Conservation (phyloP, 1,139 yeast genomes). For the Wickerhamomyces sp. region DNA sequence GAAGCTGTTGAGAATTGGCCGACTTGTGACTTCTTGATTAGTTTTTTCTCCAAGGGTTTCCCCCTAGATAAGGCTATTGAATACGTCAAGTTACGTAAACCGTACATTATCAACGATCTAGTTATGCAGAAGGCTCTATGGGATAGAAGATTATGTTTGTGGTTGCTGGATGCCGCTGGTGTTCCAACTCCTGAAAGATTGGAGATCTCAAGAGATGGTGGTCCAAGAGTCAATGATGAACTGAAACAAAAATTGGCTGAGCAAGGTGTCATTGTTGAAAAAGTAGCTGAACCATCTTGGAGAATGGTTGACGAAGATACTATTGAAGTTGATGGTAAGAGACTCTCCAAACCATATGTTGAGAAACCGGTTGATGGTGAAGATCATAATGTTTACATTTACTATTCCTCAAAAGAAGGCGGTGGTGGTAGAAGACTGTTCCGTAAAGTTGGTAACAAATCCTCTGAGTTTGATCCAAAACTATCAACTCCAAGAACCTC, state of each 20-base stretch:
- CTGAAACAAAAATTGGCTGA: slow-evolving; percentile 48
- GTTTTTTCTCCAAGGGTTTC: slow-evolving; percentile 93
- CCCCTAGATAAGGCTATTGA: slow-evolving; percentile 94
- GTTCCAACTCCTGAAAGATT: slow-evolving; percentile 88
- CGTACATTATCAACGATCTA: slow-evolving; percentile 84
- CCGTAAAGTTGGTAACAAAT: slow-evolving; percentile 94
- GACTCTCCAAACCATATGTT: slow-evolving; percentile 83
- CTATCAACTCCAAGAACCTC: slow-evolving; percentile 72
- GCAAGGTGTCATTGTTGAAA: slow-evolving; percentile 55
- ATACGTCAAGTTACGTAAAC: slow-evolving; percentile 85
- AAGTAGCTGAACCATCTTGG: slow-evolving; percentile 71
- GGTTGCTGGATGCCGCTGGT: slow-evolving; percentile 71
- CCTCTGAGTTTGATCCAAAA: slow-evolving; percentile 91
- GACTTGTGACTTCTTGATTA: slow-evolving; percentile 89
- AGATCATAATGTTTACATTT: slow-evolving; percentile 93
- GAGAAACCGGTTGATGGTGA: slow-evolving; percentile 99
- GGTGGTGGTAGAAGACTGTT: slow-evolving; percentile 96
- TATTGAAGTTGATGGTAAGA: slow-evolving; percentile 66
- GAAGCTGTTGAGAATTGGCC: slow-evolving; percentile 97
- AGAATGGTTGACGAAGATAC: slow-evolving; percentile 86
- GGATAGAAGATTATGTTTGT: slow-evolving; percentile 90
- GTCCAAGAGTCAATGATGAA: slow-evolving; percentile 77
- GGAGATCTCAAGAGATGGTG: slow-evolving; percentile 94
- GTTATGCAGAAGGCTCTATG: slow-evolving; percentile 88
- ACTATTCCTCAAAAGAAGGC: slow-evolving; percentile 82